phyloP scores from a whole-genome alignment of 2,329 filamentous ascomycete species.

The Grosmannia serpens region DNA sequence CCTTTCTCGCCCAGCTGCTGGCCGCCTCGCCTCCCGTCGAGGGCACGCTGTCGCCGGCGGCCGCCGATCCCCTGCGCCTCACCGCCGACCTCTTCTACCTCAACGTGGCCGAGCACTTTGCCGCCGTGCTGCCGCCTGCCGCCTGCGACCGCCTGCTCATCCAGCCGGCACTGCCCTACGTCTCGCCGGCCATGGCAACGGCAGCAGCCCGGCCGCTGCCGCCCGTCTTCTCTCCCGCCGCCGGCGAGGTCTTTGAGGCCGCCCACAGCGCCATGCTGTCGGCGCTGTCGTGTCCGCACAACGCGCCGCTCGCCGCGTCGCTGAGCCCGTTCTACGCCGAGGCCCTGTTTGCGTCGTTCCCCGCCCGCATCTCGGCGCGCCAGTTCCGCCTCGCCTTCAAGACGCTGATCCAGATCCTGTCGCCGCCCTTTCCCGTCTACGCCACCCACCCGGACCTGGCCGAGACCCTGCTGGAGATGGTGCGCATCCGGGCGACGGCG shows the following conservation, averaged over 20 bases:
- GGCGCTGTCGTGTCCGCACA: conserved; percentile 68
- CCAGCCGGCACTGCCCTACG: conserved; percentile 62
- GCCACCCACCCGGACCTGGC: conserved; percentile 66
- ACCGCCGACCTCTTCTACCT: conserved; percentile 69
- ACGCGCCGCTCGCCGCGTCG: conserved; percentile 55
- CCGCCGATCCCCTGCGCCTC: conserved; percentile 53
- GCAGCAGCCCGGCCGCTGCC: background rate
- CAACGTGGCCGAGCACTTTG: conserved; percentile 75
- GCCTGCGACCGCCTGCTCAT: conserved; percentile 64
- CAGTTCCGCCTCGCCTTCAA: conserved; percentile 86
- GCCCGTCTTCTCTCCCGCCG: conserved; percentile 30
- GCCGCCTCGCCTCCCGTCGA: conserved; percentile 26
- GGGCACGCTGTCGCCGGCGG: conserved; percentile 36
- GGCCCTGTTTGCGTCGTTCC: conserved; percentile 69
- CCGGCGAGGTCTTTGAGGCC: conserved; percentile 64
- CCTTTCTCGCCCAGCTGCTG: conserved; percentile 54
- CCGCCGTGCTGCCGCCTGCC: conserved; percentile 53
- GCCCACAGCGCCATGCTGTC: conserved; percentile 75
- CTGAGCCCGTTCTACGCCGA: conserved; percentile 78
- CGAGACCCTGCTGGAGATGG: conserved; percentile 68
- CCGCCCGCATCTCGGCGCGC: conserved; percentile 62
- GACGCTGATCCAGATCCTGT: conserved; percentile 70
- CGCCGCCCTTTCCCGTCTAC: conserved; percentile 66
- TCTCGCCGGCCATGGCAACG: conserved; percentile 29
- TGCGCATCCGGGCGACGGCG: conserved; percentile 47